Percentiles rank a stretch among this genome's conserved stretches.
Conservation (phyloP, 1,284 basidiomycete genomes). For the Athelia sp. region DNA sequence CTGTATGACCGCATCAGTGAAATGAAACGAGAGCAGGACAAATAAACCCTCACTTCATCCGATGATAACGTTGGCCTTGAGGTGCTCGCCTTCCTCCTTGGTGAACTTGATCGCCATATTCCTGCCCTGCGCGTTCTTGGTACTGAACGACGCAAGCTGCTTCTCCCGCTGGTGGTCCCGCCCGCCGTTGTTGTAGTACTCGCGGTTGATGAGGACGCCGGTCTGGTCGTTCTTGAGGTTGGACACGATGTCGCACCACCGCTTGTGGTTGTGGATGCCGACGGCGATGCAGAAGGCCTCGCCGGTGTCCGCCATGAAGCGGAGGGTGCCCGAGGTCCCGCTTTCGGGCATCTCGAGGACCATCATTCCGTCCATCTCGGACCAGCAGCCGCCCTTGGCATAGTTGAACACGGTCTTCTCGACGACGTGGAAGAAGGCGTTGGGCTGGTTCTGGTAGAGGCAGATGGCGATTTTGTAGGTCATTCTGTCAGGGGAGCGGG, state of each 20-base stretch:
- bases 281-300: constrained; percentile 25
- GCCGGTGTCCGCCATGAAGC: constrained; percentile 23
- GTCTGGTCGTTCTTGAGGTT: constrained; percentile 18
- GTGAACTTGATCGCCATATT: constrained; percentile 15
- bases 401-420: constrained; percentile 27
- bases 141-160: constrained; percentile 16
- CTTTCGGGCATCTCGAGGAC: constrained; percentile 28
- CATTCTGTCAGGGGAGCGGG: constrained; percentile 13
- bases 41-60: constrained; percentile 17
- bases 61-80: constrained; percentile 20
- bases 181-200: constrained; percentile 22
- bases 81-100: constrained; percentile 20
- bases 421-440: constrained; percentile 24
- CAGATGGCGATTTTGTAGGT: constrained; percentile 26
- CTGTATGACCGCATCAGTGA: not conserved
- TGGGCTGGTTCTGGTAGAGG: constrained; percentile 26
- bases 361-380: constrained; percentile 10
- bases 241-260: constrained; percentile 33
- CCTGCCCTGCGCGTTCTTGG: constrained; percentile 16
- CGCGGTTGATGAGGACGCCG: constrained; percentile 18
- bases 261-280: constrained; percentile 35
- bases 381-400: constrained; percentile 24
- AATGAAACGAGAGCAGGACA: not conserved
- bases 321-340: constrained; percentile 33
- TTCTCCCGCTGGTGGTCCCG: constrained; percentile 15